These are phyloP conservation scores for Samsoniella hepiali DNA, from an alignment of 2,329 filamentous ascomycete genomes.

Conservation along the genomic window DNA sequence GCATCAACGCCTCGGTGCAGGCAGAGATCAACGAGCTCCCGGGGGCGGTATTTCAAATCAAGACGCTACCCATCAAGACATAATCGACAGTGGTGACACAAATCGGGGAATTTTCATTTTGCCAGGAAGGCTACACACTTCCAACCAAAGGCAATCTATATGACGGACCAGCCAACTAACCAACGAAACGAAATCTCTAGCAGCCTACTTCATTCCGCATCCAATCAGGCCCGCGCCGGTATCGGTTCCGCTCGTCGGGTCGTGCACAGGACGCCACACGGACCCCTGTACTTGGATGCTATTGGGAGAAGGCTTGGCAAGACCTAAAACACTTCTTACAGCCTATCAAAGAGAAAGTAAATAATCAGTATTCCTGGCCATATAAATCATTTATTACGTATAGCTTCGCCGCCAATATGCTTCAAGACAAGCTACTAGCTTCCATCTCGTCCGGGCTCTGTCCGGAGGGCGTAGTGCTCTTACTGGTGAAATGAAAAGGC, in stretches of 20 bases:
- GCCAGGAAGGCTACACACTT: neutral
- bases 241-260: conserved; percentile 2
- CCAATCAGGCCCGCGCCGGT: neutral
- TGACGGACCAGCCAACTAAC: neutral
- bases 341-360: conserved; percentile 16
- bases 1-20: conserved; percentile 85
- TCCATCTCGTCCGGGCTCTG: conserved; percentile 27
- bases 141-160: neutral
- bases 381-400: conserved; percentile 34
- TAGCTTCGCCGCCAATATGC: conserved; percentile 34
- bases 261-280: conserved; percentile 2
- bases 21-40: conserved; percentile 87
- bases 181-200: neutral
- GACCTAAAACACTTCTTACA: conserved; percentile 15
- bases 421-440: conserved; percentile 27
- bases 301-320: neutral
- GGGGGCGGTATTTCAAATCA: conserved; percentile 91
- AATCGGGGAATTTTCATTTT: conserved; percentile 1
- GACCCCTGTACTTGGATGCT: neutral
- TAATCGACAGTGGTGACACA: conserved; percentile 33
- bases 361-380: conserved; percentile 36
- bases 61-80: conserved; percentile 68
- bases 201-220: neutral
- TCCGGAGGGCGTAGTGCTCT: conserved; percentile 26
- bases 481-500: conserved; percentile 20